Conservation (phyloP, 2,329 filamentous ascomycete species). For the Phaeosphaeria sp. region DNA sequence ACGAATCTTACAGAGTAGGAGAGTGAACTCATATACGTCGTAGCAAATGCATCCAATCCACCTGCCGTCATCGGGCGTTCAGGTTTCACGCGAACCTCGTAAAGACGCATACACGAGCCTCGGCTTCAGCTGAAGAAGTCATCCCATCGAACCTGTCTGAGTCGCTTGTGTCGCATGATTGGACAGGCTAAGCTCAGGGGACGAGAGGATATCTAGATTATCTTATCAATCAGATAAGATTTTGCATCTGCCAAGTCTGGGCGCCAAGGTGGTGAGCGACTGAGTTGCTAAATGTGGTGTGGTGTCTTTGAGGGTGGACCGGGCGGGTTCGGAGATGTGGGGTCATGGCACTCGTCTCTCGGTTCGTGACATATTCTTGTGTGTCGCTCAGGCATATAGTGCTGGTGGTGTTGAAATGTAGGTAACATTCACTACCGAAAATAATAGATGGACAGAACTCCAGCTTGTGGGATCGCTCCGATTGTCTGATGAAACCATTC, state of each 20-base stretch:
- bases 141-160: neutral
- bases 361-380: neutral
- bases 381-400: too few relatives aligned
- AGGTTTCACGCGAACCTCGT: neutral
- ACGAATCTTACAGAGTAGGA: neutral
- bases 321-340: neutral
- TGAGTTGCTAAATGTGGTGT: neutral
- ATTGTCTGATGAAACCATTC: too few relatives aligned
- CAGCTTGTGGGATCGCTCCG: too few relatives aligned
- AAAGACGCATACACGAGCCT: neutral
- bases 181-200: neutral
- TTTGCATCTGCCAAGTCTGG: constrained; percentile 9
- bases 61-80: neutral
- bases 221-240: constrained; percentile 39
- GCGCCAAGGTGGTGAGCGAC: constrained; percentile 11
- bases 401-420: too few relatives aligned
- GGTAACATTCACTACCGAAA: too few relatives aligned
- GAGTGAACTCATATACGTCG: neutral
- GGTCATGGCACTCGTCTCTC: neutral
- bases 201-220: constrained; percentile 13
- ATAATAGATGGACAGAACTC: too few relatives aligned
- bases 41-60: neutral
- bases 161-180: neutral
- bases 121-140: neutral
- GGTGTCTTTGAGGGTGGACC: neutral